Evolutionary conservation across 768 basidiomycete genomes (phyloP), one percentile per base, ranked within the genome.

Genomic region (Termitomyces bulborhizus): DNA sequence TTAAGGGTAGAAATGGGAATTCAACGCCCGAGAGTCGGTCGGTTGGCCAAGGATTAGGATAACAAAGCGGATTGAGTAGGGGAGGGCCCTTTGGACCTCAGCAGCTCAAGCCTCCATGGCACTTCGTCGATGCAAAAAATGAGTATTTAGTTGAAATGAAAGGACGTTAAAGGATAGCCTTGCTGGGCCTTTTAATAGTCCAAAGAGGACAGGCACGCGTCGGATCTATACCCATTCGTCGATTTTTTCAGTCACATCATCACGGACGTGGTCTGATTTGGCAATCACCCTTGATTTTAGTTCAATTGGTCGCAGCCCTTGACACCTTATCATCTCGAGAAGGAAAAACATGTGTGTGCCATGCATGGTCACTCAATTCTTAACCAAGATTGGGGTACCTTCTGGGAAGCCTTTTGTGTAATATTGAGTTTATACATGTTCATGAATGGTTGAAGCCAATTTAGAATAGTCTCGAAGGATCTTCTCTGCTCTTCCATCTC

Each of bases 91-190:
- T 67, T 67, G 81, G 83, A 82, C 84, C 86, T 81, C 83, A 68
- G 82, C 77, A 76, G 71, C 83, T 90, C 86, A 89, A 84, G 83
- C 80, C 68, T 76, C 74, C 87, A 88, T 88, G 74, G 63, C 63
- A 18, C 63, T 42, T 51, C 60, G 60, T 58, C 60, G 62, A 61
- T 57, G 44, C 24, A 53, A 44, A 50, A 51, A 58, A 49, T 46
- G 54, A 24, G 36, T 46, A 46, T 9, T 21, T 21, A 32, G 8
- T 43, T 52, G 6, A 13, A 16, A 42, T 27, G 15, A 26, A 50
- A 50, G 36, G 16, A 15, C 9, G 24, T 31, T 12, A 1, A 3
- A 21, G 27, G 27, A 29, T n/a, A 36, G 47, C 36, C 47, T 39
- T 39, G 13, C 24, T 39, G 29, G 44, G 44, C 44, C 43, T 45